Conservation (phyloP, 495 filamentous ascomycete genomes). For the Halenospora varia region DNA sequence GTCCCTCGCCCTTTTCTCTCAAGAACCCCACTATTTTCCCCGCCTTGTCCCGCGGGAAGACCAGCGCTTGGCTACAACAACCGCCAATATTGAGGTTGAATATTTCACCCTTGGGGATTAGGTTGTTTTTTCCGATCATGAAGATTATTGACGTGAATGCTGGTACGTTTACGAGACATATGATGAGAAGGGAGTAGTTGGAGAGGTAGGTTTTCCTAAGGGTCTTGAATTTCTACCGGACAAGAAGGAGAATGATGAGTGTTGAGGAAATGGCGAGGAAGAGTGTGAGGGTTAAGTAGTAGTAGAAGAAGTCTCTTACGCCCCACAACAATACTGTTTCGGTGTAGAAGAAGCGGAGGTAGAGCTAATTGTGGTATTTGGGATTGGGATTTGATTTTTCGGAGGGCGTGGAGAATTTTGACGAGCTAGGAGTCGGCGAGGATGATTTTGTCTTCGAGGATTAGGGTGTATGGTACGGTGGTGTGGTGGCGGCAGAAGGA, state of each 20-base stretch:
- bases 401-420: constrained; percentile 35
- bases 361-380: constrained; percentile 37
- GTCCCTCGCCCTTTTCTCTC: constrained; percentile 20
- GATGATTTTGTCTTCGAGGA: constrained; percentile 48
- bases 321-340: constrained; percentile 39
- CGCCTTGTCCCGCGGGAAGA: constrained; percentile 37
- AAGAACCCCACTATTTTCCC: constrained; percentile 28
- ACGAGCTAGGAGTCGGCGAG: constrained; percentile 43
- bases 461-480: constrained; percentile 37
- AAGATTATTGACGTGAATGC: constrained; percentile 37
- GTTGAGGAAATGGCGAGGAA: constrained; percentile 21
- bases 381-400: constrained; percentile 25
- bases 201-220: constrained; percentile 27
- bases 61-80: constrained; percentile 43
- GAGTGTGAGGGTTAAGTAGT: constrained; percentile 37
- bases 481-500: constrained; percentile 34
- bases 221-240: constrained; percentile 16
- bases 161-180: constrained; percentile 33
- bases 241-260: constrained; percentile 7
- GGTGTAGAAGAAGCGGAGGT: constrained; percentile 46
- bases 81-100: constrained; percentile 37
- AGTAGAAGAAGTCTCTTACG: constrained; percentile 33
- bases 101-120: constrained; percentile 36
- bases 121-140: constrained; percentile 42
- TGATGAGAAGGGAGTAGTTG: constrained; percentile 32